phyloP scores from a whole-genome alignment of 495 filamentous ascomycete species.

The Bombardia bombarda region DNA sequence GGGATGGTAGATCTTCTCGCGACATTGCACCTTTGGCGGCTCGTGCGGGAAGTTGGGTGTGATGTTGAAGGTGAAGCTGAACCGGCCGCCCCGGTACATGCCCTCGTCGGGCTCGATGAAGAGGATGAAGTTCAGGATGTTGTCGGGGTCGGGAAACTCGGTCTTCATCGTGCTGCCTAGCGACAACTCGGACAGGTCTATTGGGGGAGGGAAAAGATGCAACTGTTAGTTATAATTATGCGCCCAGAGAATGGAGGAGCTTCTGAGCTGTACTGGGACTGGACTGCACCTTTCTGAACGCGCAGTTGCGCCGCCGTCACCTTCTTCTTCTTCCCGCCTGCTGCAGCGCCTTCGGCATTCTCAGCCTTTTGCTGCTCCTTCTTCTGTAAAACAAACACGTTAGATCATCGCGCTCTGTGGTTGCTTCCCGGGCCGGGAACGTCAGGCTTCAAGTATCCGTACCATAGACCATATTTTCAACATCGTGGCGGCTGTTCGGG shows the following conservation, averaged over 20 bases:
- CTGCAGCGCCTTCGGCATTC: conserved; percentile 59
- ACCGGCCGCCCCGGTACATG: conserved; percentile 88
- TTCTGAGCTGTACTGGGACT: neutral
- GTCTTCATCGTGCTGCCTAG: conserved; percentile 89
- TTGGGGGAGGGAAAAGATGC: neutral
- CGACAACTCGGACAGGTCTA: conserved; percentile 91
- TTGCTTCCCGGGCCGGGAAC: neutral
- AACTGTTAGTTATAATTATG: conserved; percentile 2
- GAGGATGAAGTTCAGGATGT: conserved; percentile 92
- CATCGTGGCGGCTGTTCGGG: conserved; percentile 51
- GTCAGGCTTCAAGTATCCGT: conserved; percentile 16
- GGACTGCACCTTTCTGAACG: conserved; percentile 80
- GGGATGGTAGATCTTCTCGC: conserved; percentile 97
- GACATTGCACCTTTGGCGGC: conserved; percentile 95
- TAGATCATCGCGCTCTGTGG: conserved; percentile 9
- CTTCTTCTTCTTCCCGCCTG: conserved; percentile 86
- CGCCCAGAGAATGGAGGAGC: neutral
- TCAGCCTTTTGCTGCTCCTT: conserved; percentile 92
- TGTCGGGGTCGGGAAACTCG: conserved; percentile 86
- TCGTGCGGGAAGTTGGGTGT: conserved; percentile 95
- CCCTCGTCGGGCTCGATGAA: conserved; percentile 95
- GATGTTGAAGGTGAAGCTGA: conserved; percentile 87
- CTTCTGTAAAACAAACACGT: conserved; percentile 53
- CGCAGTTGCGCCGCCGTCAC: conserved; percentile 93
- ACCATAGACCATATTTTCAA: conserved; percentile 99